phyloP scores from a whole-genome alignment of 176 grass and related monocot genomes.

The Juncus inflexus region DNA sequence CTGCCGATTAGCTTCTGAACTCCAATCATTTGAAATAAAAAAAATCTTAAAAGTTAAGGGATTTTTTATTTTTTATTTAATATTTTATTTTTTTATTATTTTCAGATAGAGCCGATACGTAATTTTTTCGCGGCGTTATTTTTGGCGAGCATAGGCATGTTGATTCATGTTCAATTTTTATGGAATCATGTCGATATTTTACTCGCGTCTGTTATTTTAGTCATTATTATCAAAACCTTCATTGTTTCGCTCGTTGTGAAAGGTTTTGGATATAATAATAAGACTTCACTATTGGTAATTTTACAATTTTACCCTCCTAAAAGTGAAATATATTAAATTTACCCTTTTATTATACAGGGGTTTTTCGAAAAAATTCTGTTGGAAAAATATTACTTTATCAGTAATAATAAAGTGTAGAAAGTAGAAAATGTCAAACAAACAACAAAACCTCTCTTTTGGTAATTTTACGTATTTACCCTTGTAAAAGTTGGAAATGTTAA shows the following conservation, averaged over 20 bases:
- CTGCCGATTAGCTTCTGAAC: no score
- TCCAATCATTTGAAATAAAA: no score
- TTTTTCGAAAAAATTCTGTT: no score
- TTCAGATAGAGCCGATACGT: conserved; percentile 99
- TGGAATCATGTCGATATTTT: conserved; percentile 99
- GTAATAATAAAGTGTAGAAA: no score
- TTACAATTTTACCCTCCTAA: not conserved
- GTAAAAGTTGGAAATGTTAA: no score
- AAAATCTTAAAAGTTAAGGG: not conserved
- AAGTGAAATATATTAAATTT: not conserved
- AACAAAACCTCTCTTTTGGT: no score
- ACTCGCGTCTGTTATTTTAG: conserved; percentile 91
- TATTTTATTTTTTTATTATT: conserved; percentile 86
- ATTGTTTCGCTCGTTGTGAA: conserved; percentile 83
- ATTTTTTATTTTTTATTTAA: conserved; percentile 60
- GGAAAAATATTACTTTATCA: no score
- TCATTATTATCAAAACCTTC: conserved; percentile 86
- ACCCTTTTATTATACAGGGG: conserved; percentile 5
- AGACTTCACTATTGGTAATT: conserved; percentile 98
- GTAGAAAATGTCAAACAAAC: no score
- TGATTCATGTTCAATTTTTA: conserved; percentile 98
- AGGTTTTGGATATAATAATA: conserved; percentile 97
- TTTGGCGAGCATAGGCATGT: conserved; percentile 99
- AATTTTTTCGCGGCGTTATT: conserved; percentile 99
- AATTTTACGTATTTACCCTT: no score